phyloP scores from a whole-genome alignment of 768 basidiomycete genomes.

The Mycena polygramma region DNA sequence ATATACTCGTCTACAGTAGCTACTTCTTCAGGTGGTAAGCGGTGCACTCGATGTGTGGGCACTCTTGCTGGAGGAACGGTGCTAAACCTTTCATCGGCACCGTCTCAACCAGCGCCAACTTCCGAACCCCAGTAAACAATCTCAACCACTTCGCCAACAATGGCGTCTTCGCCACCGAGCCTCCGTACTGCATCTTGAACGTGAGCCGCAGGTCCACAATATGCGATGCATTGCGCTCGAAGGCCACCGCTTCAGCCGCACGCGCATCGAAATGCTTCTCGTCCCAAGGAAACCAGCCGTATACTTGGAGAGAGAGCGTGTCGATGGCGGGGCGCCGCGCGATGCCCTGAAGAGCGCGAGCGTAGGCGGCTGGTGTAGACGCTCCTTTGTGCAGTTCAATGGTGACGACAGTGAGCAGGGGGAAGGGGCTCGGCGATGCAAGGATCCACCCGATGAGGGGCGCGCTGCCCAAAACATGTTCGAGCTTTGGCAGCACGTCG shows the following conservation, averaged over 20 bases:
- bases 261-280: neutral
- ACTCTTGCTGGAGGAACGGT: no score
- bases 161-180: no score
- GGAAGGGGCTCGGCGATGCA: conserved; percentile 2
- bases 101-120: no score
- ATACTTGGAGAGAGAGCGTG: neutral
- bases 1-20: no score
- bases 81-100: no score
- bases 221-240: neutral
- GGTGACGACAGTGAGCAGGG: conserved; percentile 2
- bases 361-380: neutral
- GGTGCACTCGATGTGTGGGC: no score
- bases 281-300: conserved; percentile 17
- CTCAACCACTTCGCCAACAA: no score
- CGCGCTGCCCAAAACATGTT: conserved; percentile 12
- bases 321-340: conserved; percentile 7
- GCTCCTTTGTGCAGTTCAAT: conserved; percentile 5
- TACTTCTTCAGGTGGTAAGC: no score
- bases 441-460: conserved; percentile 15
- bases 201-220: conserved; percentile 18
- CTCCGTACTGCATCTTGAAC: neutral
- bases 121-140: no score
- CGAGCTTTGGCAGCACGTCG: conserved; percentile 10
- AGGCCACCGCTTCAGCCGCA: neutral
- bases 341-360: neutral